phyloP scores from a whole-genome alignment of 2,329 filamentous ascomycete genomes.

The Chrysoporthe cubensis region DNA sequence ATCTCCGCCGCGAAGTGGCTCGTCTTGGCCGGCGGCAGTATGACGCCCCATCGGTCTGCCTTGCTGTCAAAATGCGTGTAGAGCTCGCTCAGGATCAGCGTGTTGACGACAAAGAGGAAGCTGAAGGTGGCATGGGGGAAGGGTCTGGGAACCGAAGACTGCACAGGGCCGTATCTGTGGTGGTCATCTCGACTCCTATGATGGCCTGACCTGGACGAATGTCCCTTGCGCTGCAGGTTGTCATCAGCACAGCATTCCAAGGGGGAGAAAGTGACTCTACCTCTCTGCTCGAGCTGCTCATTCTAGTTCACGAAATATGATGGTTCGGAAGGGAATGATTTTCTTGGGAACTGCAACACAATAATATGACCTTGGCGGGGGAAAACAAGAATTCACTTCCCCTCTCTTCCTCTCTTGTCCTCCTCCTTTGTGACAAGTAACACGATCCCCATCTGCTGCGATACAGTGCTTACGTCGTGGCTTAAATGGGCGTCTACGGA shows the following conservation, averaged over 20 bases:
- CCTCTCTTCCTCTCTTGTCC: background rate
- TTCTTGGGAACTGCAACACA: background rate
- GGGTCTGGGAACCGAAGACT: background rate
- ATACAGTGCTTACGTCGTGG: background rate
- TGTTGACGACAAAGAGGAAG: slow-evolving; percentile 14
- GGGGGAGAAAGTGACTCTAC: background rate
- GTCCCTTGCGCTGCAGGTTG: background rate
- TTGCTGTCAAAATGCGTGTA: background rate
- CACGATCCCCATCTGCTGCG: background rate
- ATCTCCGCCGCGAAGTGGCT: background rate
- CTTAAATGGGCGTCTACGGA: background rate
- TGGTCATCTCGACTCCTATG: background rate
- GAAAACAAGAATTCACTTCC: too few species aligned
- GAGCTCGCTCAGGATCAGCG: background rate
- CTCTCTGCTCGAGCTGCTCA: background rate
- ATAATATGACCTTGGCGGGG: background rate
- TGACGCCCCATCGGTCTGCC: background rate
- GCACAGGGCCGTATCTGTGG: background rate
- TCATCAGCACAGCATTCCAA: background rate
- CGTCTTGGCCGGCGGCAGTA: background rate
- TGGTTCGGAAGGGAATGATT: background rate
- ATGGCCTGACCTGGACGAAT: background rate
- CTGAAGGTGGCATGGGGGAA: background rate
- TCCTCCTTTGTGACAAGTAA: background rate
- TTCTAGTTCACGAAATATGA: background rate